A percentile compares a stretch with the other conserved stretches of the same genome.
These are phyloP conservation scores for Sphaceloma murrayae DNA, from an alignment of 2,329 filamentous ascomycete species.

Conservation along the genomic window DNA sequence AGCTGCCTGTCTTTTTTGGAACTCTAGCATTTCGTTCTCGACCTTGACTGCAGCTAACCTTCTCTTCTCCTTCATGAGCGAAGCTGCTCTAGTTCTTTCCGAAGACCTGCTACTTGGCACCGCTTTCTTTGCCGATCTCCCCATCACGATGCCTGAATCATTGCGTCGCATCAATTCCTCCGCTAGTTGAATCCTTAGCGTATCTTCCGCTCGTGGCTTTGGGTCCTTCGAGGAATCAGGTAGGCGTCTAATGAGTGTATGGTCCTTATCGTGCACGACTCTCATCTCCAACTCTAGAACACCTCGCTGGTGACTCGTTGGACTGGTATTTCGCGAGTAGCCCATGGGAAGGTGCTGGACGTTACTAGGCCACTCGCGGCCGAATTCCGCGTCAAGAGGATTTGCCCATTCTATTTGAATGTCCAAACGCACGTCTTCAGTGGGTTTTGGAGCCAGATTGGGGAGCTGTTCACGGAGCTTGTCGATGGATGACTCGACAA, in stretches of 20 bases:
- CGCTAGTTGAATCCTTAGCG: not conserved
- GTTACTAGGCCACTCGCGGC: constrained; percentile 27
- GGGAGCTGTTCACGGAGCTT: constrained; percentile 15
- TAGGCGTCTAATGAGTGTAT: not conserved
- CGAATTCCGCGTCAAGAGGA: constrained; percentile 31
- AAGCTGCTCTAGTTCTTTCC: too few relatives aligned
- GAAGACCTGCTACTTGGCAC: too few relatives aligned
- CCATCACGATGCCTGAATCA: not conserved
- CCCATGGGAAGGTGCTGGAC: constrained; percentile 28
- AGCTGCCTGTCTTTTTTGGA: too few relatives aligned
- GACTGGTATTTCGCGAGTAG: constrained; percentile 23
- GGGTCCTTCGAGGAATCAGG: not conserved
- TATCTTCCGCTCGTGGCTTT: not conserved
- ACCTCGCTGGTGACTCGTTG: constrained; percentile 6
- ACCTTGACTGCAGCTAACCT: too few relatives aligned
- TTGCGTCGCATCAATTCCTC: constrained; percentile 2
- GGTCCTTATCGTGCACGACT: constrained; percentile 1
- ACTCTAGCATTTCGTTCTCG: too few relatives aligned
- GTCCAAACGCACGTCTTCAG: constrained; percentile 19
- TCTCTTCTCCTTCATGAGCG: too few relatives aligned
- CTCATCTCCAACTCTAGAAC: not conserved
- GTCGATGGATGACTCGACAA: constrained; percentile 3
- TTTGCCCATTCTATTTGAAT: constrained; percentile 30
- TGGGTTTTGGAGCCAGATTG: constrained; percentile 3
- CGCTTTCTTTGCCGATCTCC: not conserved